Evolutionary conservation across 164 flowering plant genomes (phyloP).

Genomic region (Chloranthus sessilifolius): DNA sequence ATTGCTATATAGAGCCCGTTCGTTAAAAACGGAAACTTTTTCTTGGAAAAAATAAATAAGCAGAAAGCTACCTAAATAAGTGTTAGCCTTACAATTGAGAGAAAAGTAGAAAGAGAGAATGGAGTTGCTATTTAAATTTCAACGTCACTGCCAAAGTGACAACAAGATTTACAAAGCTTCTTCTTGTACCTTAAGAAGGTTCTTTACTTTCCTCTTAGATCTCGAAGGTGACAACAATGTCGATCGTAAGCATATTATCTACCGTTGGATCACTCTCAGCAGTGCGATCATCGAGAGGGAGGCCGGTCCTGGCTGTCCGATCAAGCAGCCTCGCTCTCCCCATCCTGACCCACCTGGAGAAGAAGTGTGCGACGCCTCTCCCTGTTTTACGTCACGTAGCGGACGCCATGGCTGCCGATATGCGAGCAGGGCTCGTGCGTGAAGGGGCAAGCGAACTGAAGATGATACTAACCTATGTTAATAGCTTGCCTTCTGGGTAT

Average conservation of each 20-base stretch:
- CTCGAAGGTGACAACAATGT: slow-evolving; percentile 27
- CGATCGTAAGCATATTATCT: slow-evolving; percentile 24
- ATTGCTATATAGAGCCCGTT: too few species aligned
- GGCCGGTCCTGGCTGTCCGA: slow-evolving; percentile 36
- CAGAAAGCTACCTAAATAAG: too few species aligned
- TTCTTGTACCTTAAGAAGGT: too few species aligned
- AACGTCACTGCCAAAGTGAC: too few species aligned
- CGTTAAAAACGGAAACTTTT: too few species aligned
- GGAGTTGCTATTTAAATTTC: too few species aligned
- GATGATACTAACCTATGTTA: slow-evolving; percentile 80
- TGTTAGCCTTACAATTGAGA: too few species aligned
- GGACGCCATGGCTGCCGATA: slow-evolving; percentile 67
- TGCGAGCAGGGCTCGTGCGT: slow-evolving; percentile 71
- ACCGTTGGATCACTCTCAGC: slow-evolving; percentile 30
- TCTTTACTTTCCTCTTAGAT: slow-evolving; percentile 16
- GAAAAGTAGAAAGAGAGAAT: too few species aligned
- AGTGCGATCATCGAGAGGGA: slow-evolving; percentile 20
- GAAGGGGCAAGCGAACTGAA: slow-evolving; percentile 79
- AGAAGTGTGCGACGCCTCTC: slow-evolving; percentile 66
- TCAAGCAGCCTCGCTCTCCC: slow-evolving; percentile 29
- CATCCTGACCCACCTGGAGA: slow-evolving; percentile 49
- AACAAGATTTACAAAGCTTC: too few species aligned
- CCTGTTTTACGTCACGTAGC: slow-evolving; percentile 70
- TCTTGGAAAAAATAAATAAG: too few species aligned
- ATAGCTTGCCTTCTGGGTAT: slow-evolving; percentile 73